phyloP scores from a whole-genome alignment of 345 rosid genomes.

The Hibiscus trionum region DNA sequence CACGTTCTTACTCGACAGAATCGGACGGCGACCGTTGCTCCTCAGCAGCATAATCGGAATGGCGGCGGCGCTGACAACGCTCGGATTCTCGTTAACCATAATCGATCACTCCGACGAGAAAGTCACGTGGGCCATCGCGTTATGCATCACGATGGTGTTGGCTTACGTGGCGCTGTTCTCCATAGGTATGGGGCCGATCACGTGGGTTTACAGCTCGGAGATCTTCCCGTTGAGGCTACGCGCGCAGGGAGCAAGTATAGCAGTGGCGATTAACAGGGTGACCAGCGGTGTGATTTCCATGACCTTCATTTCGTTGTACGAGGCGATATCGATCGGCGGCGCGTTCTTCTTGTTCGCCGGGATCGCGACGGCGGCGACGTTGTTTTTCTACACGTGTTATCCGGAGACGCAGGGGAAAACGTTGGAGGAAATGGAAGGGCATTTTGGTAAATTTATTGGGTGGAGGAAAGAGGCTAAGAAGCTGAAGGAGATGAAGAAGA shows the following conservation, averaged over 20 bases:
- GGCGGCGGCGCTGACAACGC: conserved; percentile 37
- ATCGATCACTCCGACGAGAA: conserved; percentile 39
- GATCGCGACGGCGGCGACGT: conserved; percentile 39
- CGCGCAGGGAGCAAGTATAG: conserved; percentile 74
- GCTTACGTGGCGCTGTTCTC: conserved; percentile 70
- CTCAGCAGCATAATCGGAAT: conserved; percentile 65
- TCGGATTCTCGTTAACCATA: conserved; percentile 46
- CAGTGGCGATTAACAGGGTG: conserved; percentile 54
- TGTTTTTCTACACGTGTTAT: conserved; percentile 43
- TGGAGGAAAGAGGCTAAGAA: conserved; percentile 37
- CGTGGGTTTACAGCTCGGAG: conserved; percentile 93
- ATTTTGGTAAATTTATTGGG: conserved; percentile 43
- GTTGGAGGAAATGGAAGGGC: conserved; percentile 70
- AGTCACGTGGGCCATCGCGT: conserved; percentile 55
- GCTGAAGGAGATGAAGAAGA: conserved; percentile 3
- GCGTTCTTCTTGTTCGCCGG: conserved; percentile 62
- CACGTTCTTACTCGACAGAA: conserved; percentile 62
- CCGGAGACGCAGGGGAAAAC: conserved; percentile 87
- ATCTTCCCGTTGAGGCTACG: conserved; percentile 78
- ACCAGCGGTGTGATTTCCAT: conserved; percentile 72
- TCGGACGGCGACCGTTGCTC: conserved; percentile 82
- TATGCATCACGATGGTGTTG: conserved; percentile 48
- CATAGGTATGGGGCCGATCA: conserved; percentile 83
- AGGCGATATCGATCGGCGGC: conserved; percentile 69
- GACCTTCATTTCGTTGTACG: conserved; percentile 41